Base-by-base conservation (phyloP, 2,329 filamentous ascomycete genomes). In the Sphaerulina populicola region DNA sequence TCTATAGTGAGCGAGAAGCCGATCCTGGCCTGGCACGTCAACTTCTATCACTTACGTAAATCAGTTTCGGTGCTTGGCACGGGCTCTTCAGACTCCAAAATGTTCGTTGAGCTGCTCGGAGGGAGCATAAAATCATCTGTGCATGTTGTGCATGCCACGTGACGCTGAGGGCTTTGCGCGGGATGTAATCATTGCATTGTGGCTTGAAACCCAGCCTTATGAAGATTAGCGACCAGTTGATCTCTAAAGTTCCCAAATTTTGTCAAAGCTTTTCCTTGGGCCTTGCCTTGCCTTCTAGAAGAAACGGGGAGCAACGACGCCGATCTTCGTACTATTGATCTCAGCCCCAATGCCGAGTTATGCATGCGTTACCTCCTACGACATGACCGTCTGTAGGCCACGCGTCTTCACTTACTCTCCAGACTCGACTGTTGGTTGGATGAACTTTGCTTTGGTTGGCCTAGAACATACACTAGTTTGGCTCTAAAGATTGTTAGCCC, bases 261-360 rank as follows among this genome's bases (percentile, higher is more conserved):
- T 36, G 38, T 8, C 41, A 44, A 54, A 54, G 52, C 52, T 54
- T 54, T 54, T 48, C 18, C 18, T 18, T 18, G 18, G 18, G 18
- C 44, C 35, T n/a, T n/a, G n/a, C n/a, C n/a, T n/a, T n/a, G n/a
- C n/a, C n/a, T 47, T 54, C 52, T 35, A 48, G 52, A 54, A 51
- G 12, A 31, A 11, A 10, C 12, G 35, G 38, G 18, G 18, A 18
- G 18, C 18, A 18, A 18, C 18, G 29, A 43, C 35, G 39, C 12
- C 30, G 30, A 27, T 18, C 10, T 31, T 15, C 14, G 36, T 14
- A 18, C 36, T 18, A 38, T 38, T 38, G 36, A 8, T 18, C 18
- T 18, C 36, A 3, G 36, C 36, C 36, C 12, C 36, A 14, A 11
- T 4, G 3, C n/a, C n/a, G 36, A 40, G 7, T 27, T 21, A n/a